Conservation (phyloP, 2,329 filamentous ascomycete species). For the Cadophora malorum region DNA sequence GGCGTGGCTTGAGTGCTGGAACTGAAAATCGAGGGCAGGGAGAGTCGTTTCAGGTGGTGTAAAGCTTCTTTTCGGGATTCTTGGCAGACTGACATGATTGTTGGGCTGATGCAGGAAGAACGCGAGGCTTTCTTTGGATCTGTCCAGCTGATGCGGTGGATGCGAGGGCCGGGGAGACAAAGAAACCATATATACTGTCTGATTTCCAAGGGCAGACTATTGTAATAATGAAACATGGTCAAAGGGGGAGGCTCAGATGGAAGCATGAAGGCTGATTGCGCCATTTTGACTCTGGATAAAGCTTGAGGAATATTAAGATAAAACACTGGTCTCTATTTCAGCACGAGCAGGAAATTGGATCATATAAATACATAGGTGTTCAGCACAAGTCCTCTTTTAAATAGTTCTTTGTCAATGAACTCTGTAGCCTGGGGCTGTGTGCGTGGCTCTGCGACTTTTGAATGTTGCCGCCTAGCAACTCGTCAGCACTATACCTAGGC, state of each 20-base stretch:
- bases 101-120: constrained; percentile 16
- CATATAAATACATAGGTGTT: no score
- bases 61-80: neutral
- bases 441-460: neutral
- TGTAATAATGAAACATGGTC: neutral
- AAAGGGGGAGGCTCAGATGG: neutral
- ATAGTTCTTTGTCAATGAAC: no score
- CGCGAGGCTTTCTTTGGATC: neutral
- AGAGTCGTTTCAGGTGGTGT: neutral
- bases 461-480: constrained; percentile 3
- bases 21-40: neutral
- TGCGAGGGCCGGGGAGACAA: constrained; percentile 2
- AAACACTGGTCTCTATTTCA: no score
- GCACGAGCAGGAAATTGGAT: no score
- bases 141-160: constrained; percentile 14
- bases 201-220: neutral
- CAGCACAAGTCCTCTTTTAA: neutral
- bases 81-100: neutral
- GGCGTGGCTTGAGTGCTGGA: neutral
- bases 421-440: neutral
- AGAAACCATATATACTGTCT: constrained; percentile 3
- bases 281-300: neutral
- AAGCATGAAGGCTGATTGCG: neutral
- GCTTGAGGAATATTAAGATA: no score
- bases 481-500: no score